Conservation (phyloP, 306 rosid genomes). For the Lagenaria siceraria region DNA sequence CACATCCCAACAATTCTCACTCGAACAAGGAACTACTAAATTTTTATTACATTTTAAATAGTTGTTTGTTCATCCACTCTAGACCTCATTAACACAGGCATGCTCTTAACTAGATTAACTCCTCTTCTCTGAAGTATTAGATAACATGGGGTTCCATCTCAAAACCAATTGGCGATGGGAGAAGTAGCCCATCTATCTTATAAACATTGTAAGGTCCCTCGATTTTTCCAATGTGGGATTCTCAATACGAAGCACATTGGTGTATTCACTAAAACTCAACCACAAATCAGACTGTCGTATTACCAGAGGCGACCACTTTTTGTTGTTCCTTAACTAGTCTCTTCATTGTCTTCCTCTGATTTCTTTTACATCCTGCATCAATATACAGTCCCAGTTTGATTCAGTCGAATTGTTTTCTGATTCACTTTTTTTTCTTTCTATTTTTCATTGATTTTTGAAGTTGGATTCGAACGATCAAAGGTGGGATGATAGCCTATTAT, state of each 20-base stretch:
- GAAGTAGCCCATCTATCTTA: no score
- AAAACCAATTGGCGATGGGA: no score
- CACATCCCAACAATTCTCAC: background rate
- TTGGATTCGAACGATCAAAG: constrained; percentile 58
- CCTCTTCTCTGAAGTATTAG: background rate
- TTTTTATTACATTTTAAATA: background rate
- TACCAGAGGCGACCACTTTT: background rate
- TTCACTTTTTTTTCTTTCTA: background rate
- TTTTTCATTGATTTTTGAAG: constrained; percentile 26
- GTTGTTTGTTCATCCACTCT: background rate
- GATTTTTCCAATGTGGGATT: no score
- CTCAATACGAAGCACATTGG: background rate
- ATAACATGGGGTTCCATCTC: no score
- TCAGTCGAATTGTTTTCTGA: background rate
- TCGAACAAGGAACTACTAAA: background rate
- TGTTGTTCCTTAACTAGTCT: background rate
- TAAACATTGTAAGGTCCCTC: no score
- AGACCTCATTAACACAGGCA: background rate
- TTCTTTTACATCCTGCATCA: background rate
- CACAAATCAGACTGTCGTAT: background rate
- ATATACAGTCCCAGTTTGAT: background rate
- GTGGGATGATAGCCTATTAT: constrained; percentile 58
- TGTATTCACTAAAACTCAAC: background rate
- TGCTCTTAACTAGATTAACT: background rate
- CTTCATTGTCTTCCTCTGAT: background rate